Evolutionary conservation across 768 basidiomycete species (phyloP).

Genomic region (Mycena indigotica): DNA sequence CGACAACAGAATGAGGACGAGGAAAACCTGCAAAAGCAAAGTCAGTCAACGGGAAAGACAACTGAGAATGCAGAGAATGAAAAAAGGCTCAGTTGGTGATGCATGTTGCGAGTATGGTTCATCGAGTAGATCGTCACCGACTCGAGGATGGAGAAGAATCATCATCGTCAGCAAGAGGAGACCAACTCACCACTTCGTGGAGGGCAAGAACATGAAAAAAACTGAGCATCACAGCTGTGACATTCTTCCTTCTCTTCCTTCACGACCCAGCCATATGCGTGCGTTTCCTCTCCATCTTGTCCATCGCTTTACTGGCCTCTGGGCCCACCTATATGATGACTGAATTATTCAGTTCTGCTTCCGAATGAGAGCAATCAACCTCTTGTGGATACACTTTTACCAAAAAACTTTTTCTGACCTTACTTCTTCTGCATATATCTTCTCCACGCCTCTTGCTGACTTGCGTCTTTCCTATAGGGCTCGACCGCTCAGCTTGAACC

Average conservation of each 20-base stretch:
- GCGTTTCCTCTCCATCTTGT: too few species aligned
- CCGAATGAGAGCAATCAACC: constrained; percentile 71
- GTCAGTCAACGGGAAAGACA: constrained; percentile 8
- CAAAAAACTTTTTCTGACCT: constrained; percentile 59
- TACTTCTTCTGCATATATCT: not conserved
- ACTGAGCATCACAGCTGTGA: too few species aligned
- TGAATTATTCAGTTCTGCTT: constrained; percentile 77
- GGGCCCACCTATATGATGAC: constrained; percentile 57
- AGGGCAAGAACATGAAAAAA: too few species aligned
- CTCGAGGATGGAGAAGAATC: constrained; percentile 74
- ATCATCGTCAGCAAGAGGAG: constrained; percentile 56
- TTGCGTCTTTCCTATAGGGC: constrained; percentile 5
- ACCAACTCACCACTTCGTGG: too few species aligned
- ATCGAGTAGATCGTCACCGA: constrained; percentile 66
- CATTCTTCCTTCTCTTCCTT: too few species aligned
- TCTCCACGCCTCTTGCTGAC: constrained; percentile 30
- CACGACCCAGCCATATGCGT: too few species aligned
- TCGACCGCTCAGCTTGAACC: not conserved
- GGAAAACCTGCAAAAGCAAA: constrained; percentile 2
- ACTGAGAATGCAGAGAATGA: constrained; percentile 12
- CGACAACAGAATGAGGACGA: constrained; percentile 21
- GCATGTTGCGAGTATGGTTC: constrained; percentile 81
- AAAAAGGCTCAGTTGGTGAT: constrained; percentile 59
- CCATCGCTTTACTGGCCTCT: too few species aligned
- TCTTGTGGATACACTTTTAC: constrained; percentile 73